Base-by-base conservation (phyloP, 208 protist genomes). In the Trypanosoma rangeli region DNA sequence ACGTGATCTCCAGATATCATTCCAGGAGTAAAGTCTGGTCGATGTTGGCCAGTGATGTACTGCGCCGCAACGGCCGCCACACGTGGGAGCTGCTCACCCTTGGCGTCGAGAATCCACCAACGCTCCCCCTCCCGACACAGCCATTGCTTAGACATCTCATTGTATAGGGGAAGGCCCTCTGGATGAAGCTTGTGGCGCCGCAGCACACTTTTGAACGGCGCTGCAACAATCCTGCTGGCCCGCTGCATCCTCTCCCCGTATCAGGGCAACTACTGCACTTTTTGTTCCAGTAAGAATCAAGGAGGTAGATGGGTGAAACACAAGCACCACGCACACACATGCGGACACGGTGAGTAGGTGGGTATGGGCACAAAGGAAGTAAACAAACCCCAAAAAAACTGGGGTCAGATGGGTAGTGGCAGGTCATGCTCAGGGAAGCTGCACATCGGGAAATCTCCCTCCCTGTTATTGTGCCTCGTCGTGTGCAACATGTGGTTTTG, bases 61-160 rank as follows among this genome's bases (percentile, higher is more conserved):
- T 94, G 87, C 8, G 90, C 87, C 10, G 89, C 90, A 18, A 94
- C 73, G 54, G 78, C 74, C 18, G 90, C 92, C 9, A 97, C 83
- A 59, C 83, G 86, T 31, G 88, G 88, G 42, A 97, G 82, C 74
- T 97, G 90, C 80, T 94, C 86, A 0, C 92, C 92, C 29, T 79
- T 83, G 26, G 90, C 92, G 69, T 97, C 92, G 20, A 97, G 68
- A 64, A 97, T 31, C 90, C 92, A 97, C 92, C 92, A 97, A 42
- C 89, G 83, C 78, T 97, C 89, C 15, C 92, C 90, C 57, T 94
- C 89, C 16, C 92, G 82, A 60, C 87, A 92, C 26, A 97, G 65
- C 88, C 90, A 97, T 76, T 97, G 92, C 76, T 94, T 95, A 7
- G 88, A 94, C 70, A 95, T 55, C 65, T 97, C 90, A 76, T 95